Base-by-base conservation (phyloP, 768 basidiomycete species). In the Pleurotus tuber-regium region DNA sequence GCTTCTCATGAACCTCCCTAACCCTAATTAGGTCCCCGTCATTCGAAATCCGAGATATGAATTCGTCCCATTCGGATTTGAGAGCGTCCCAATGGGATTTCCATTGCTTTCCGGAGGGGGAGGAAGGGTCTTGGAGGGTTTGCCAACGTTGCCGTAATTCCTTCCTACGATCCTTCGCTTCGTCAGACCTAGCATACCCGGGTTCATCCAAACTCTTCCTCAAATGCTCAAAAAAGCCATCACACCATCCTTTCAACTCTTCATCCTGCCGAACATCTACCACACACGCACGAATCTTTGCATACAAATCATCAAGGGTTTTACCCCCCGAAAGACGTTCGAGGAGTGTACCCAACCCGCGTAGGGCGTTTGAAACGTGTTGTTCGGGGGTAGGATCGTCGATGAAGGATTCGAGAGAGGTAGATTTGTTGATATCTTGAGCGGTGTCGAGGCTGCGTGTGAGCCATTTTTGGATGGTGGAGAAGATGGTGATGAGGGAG, bases 301-400 rank as follows among this genome's bases (percentile, higher is more conserved):
- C 46, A 52, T 75, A 67, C 39, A 87, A 57, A 12, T 73, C 71
- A 16, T 82, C 78, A 4, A 87, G 71, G 2, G 79, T 71, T 46
- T 69, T 77, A 18, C 69, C 67, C 4, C 36, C 49, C 1, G 84
- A 75, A 18, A 84, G 64, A 9, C 86, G 85, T 43, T 77, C 75
- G 31, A 78, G 36, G 43, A 80, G 60, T 0, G 60, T 65, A 57
- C 83, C 78, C 31, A 79, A 60, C n/a, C 76, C 65, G 10, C 64
- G 55, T 23, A 89, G 64, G 2, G 81, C 83, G 31, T 74, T 71
- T 40, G 76, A 68, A 23, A 87, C 62, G 55, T 86, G 83, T 60
- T 86, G 77, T 44, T 83, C 84, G 3, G 77, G 72, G 0, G 84
- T 81, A 14, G 82, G 77, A 44, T 89, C 86, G 7, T 77, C 62